These are phyloP conservation scores for Cephaloascus albidus DNA, from an alignment of 805 yeast species.

Conservation along the genomic window DNA sequence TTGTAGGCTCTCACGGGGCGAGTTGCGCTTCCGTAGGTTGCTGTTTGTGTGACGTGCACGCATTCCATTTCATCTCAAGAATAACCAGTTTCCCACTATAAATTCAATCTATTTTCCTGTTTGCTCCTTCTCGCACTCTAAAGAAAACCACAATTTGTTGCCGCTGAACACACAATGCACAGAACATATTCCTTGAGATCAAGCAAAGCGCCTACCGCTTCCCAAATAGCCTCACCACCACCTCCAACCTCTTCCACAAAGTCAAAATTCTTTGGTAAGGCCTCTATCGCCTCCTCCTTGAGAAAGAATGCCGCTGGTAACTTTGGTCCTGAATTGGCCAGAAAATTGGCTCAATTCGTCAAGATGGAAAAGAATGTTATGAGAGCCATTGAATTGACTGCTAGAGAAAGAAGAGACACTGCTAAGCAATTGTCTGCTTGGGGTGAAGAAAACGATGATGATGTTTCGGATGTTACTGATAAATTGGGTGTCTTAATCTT, in stretches of 20 bases:
- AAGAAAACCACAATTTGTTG: too few relatives aligned
- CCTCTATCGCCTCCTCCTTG: slow-evolving; percentile 57
- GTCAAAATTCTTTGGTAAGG: slow-evolving; percentile 64
- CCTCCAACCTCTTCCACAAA: slow-evolving; percentile 75
- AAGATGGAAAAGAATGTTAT: slow-evolving; percentile 95
- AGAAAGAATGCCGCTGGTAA: slow-evolving; percentile 85
- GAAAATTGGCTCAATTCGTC: slow-evolving; percentile 84
- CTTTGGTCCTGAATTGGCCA: slow-evolving; percentile 89
- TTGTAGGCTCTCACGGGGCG: too few relatives aligned
- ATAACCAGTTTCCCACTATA: neutral
- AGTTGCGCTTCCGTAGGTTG: too few relatives aligned
- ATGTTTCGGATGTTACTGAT: slow-evolving; percentile 93
- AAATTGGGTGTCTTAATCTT: slow-evolving; percentile 91
- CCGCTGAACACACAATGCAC: too few relatives aligned
- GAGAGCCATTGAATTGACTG: slow-evolving; percentile 87
- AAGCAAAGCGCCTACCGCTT: slow-evolving; percentile 73
- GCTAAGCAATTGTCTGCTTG: slow-evolving; percentile 95
- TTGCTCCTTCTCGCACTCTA: too few relatives aligned
- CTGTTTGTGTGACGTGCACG: neutral
- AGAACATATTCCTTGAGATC: slow-evolving; percentile 79
- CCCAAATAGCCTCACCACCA: slow-evolving; percentile 72
- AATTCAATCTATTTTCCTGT: neutral
- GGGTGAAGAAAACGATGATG: slow-evolving; percentile 98
- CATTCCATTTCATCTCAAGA: neutral
- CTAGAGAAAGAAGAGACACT: slow-evolving; percentile 90